Base-by-base conservation (phyloP, 78 protist genomes). In the Guillardia theta region DNA sequence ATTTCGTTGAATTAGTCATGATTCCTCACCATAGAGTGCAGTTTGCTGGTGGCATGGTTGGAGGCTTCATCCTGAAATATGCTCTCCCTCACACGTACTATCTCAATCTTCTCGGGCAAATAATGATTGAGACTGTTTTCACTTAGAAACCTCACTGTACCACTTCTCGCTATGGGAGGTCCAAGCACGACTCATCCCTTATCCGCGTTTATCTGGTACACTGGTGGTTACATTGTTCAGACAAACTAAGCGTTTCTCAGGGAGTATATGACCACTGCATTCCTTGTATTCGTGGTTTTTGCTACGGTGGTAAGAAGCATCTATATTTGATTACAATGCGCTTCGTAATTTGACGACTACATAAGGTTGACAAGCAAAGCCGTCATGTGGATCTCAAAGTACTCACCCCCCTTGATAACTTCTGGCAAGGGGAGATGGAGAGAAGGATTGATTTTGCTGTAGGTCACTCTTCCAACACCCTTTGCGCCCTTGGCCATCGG, bases 401-500 rank as follows among this genome's bases (percentile, higher is more conserved):
- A 53, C 18, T 53, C 33, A 12, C 12, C 33, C 12, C 12, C 62
- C 62, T 53, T 53, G 18, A 53, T 53, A 18, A 21, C 33, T 12
- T 53, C 33, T 12, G 62, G 62, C n/a, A n/a, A n/a, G n/a, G n/a
- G n/a, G n/a, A n/a, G n/a, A n/a, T n/a, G n/a, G n/a, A n/a, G n/a
- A n/a, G n/a, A n/a, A n/a, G n/a, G n/a, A n/a, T n/a, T n/a, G n/a
- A n/a, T n/a, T n/a, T n/a, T 53, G 62, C 33, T 53, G 62, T 36
- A 64, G 80, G 80, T 64, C 12, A 64, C 80, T 9, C 19, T 64
- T 24, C 80, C 80, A 24, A 36, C 80, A 6, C 80, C 80, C 30
- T 64, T 64, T 22, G 88, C 50, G 41, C 88, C 88, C 21, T 48
- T 80, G 39, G 88, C 88, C 36, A 80, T 80, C 21, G 88, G 88